Conservation (phyloP, 768 basidiomycete genomes). For the Macrolepiota dolichaula region DNA sequence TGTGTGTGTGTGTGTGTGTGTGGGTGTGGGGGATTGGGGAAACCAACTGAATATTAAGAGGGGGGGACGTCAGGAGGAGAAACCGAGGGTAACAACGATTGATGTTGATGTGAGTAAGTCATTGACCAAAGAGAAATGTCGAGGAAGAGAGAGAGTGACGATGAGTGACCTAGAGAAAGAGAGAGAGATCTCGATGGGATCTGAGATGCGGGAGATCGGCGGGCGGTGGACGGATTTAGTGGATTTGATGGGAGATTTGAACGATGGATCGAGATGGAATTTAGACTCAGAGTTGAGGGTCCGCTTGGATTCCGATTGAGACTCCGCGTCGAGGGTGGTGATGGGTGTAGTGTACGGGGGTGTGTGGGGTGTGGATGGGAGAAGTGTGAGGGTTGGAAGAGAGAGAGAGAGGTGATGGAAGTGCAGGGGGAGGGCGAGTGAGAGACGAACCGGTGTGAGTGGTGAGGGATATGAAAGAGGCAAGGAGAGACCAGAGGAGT, state of each 20-base stretch:
- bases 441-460: slow-evolving; percentile 3
- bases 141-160: no score
- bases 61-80: neutral
- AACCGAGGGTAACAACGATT: no score
- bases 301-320: neutral
- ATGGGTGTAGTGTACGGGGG: no score
- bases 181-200: neutral
- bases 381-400: no score
- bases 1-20: no score
- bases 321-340: neutral
- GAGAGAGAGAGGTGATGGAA: no score
- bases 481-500: neutral
- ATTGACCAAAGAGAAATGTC: no score
- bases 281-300: neutral
- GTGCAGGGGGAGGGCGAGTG: neutral
- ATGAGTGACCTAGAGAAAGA: neutral
- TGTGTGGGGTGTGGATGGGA: no score
- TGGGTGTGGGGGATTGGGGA: no score
- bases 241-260: neutral
- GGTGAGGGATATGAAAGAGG: neutral
- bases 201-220: slow-evolving; percentile 11
- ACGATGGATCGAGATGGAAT: neutral
- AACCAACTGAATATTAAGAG: neutral
- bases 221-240: slow-evolving; percentile 5
- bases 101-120: no score